phyloP scores from a whole-genome alignment of 23 red algal genomes.

The Gracilaria gracilis region DNA sequence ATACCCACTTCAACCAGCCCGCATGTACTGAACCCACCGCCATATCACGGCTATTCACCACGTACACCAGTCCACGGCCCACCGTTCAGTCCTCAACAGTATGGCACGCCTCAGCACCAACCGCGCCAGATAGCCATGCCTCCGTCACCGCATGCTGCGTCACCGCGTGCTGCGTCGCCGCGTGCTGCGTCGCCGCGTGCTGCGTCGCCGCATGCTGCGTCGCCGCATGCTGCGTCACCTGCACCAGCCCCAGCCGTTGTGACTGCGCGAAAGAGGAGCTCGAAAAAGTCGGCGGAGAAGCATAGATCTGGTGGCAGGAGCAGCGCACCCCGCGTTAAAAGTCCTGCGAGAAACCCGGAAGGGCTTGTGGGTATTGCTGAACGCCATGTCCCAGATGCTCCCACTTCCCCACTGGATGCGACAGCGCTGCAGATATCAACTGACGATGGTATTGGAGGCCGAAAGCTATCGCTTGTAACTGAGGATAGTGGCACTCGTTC shows the following conservation, averaged over 20 bases:
- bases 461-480: slow-evolving; percentile 53
- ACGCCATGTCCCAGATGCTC: slow-evolving; percentile 14
- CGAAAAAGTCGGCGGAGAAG: neutral
- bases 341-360: neutral
- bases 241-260: neutral
- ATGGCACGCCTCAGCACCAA: neutral
- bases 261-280: neutral
- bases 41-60: slow-evolving; percentile 4
- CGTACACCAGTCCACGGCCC: slow-evolving; percentile 25
- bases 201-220: too few species aligned
- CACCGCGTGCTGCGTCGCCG: too few species aligned
- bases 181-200: too few species aligned
- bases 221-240: too few species aligned
- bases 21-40: neutral
- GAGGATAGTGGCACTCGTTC: slow-evolving; percentile 41
- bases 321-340: neutral
- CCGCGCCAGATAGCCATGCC: neutral
- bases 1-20: neutral
- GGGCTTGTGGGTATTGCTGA: neutral
- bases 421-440: neutral
- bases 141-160: neutral
- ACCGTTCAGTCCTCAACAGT: slow-evolving; percentile 36
- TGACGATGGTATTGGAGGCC: slow-evolving; percentile 33
- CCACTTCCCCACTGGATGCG: slow-evolving; percentile 17
- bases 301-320: neutral